Base-by-base conservation (phyloP, 108 stramenopile genomes). In the Epipyxis sp. region DNA sequence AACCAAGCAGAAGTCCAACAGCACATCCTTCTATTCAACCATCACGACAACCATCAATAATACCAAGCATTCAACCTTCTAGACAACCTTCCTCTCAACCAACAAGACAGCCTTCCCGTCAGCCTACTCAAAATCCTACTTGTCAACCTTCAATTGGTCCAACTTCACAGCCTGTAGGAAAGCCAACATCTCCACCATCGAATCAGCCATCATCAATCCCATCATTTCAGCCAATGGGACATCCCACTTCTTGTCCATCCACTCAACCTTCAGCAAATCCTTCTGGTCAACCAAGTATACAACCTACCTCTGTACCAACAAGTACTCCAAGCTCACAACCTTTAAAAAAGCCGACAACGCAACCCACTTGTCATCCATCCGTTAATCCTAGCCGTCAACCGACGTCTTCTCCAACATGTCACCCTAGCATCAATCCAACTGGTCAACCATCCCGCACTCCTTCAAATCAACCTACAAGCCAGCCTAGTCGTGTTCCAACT, bases 211-310 rank as follows among this genome's bases (percentile, higher is more conserved):
- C 61, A 3, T 6, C 13, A 6, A 16, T 32, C 10, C 71, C 71
- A 30, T 74, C 71, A 43, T 13, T 3, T 57, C 32, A 27, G 34
- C 71, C 71, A 54, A 34, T 3, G 40, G 71, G 71, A 42, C 71
- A 74, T 6, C 71, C 71, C 3, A 34, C 71, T 10, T 3, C 41
- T 74, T 42, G 42, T 10, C 71, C 71, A 16, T 42, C 71, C 50
- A 42, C 41, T 32, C 71, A 74, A 37, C 71, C 71, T 20, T 54
- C 71, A 10, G 27, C 46, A 43, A 16, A 54, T 27, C 71, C 71
- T 10, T 43, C 13, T 6, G 3, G 13, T 34, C 34, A 13, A 35
- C 71, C 71, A 29, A 54, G 41, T 74, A 42, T 37, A 34, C 71
- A 74, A 32, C 71, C 71, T 32, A 74, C 71, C 34, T 34, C 32